Conservation (phyloP, 805 yeast species). For the Middelhovenomyces tepae region DNA sequence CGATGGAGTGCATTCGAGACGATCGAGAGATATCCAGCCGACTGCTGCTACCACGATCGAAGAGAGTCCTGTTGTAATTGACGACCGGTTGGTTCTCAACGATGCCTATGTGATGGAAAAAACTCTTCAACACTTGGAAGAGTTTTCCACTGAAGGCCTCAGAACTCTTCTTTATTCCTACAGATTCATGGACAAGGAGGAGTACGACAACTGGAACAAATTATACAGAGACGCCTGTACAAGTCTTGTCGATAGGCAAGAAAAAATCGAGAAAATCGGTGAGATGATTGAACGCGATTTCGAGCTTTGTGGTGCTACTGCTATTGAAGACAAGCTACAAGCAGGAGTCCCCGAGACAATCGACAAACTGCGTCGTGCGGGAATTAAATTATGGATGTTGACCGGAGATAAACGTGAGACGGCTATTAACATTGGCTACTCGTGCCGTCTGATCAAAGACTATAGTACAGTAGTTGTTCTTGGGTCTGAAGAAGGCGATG, state of each 20-base stretch:
- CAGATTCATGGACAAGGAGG: constrained; percentile 53
- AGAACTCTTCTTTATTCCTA: constrained; percentile 81
- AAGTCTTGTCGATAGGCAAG: constrained; percentile 57
- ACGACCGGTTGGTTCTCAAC: constrained; percentile 53
- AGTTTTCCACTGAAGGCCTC: constrained; percentile 89
- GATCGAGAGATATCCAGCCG: constrained; percentile 2
- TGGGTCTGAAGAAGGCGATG: constrained; percentile 41
- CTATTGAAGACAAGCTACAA: constrained; percentile 94
- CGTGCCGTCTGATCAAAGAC: constrained; percentile 88
- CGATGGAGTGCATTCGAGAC: constrained; percentile 3
- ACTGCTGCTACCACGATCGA: constrained; percentile 7
- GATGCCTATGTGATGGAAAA: constrained; percentile 73
- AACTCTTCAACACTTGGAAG: constrained; percentile 85
- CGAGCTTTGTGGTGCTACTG: constrained; percentile 81
- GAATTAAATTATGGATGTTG: constrained; percentile 94
- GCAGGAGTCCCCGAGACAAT: constrained; percentile 95
- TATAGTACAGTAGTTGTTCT: constrained; percentile 82
- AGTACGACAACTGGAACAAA: constrained; percentile 57
- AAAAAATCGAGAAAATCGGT: constrained; percentile 63
- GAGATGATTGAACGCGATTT: constrained; percentile 60
- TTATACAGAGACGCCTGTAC: constrained; percentile 71
- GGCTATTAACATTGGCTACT: constrained; percentile 92
- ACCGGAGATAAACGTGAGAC: constrained; percentile 98
- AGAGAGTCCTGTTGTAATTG: constrained; percentile 20
- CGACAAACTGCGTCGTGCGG: constrained; percentile 85